Conservation (phyloP, 257 asterid genomes). For the Salvia miltiorrhiza region DNA sequence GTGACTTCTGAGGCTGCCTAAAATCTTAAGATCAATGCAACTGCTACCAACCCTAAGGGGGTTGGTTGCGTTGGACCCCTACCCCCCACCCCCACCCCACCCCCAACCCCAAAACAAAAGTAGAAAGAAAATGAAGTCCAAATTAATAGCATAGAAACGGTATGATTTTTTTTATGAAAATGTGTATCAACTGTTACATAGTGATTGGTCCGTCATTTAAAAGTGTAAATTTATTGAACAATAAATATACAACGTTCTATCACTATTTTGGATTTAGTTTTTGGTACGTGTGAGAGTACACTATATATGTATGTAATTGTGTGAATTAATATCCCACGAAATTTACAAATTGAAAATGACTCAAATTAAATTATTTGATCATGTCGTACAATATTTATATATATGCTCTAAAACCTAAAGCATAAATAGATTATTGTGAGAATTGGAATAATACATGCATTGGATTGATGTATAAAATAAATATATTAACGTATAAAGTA, state of each 20-base stretch:
- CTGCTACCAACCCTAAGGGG: constrained; percentile 19
- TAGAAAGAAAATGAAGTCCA: not conserved
- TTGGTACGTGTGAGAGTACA: not conserved
- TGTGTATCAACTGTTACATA: not conserved
- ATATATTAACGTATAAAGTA: no score
- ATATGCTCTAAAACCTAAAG: no score
- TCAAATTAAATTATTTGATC: not conserved
- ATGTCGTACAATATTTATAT: not conserved
- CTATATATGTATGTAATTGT: not conserved
- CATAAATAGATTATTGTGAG: no score
- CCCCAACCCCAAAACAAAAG: not conserved
- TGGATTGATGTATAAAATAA: no score
- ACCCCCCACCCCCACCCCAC: not conserved
- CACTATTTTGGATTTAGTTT: not conserved
- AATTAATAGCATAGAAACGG: not conserved
- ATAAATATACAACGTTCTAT: not conserved
- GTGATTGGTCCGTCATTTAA: not conserved
- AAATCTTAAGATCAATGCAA: constrained; percentile 36
- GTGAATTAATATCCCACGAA: not conserved
- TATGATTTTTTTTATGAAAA: not conserved
- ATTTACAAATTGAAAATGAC: not conserved
- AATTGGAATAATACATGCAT: no score
- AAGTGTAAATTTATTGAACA: not conserved
- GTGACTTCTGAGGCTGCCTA: constrained; percentile 30
- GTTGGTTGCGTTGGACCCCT: constrained; percentile 1